These are phyloP conservation scores for Toxicodendron radicans DNA, from an alignment of 345 rosid genomes.

Conservation along the genomic window DNA sequence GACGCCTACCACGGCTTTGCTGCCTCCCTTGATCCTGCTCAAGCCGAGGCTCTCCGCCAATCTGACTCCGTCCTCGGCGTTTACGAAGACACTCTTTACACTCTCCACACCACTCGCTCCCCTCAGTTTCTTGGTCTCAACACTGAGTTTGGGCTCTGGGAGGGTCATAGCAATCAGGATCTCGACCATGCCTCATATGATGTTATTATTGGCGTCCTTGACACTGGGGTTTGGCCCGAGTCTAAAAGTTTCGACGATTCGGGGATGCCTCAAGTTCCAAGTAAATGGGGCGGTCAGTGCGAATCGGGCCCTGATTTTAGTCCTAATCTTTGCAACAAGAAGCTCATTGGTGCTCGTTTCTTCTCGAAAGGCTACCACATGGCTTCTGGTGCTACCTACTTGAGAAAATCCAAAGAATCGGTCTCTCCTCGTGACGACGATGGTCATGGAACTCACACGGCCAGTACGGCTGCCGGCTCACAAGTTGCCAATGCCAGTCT, in stretches of 20 bases:
- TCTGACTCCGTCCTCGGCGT: slow-evolving; percentile 61
- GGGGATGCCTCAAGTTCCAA: slow-evolving; percentile 67
- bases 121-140: slow-evolving; percentile 80
- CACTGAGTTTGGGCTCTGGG: slow-evolving; percentile 35
- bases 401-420: slow-evolving; percentile 40
- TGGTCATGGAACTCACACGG: slow-evolving; percentile 91
- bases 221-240: slow-evolving; percentile 94
- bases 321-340: slow-evolving; percentile 65
- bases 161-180: slow-evolving; percentile 31
- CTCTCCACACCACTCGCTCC: slow-evolving; percentile 71
- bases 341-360: slow-evolving; percentile 75
- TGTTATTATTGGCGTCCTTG: slow-evolving; percentile 78
- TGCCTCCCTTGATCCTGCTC: slow-evolving; percentile 52
- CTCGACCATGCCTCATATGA: slow-evolving; percentile 43
- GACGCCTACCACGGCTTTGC: slow-evolving; percentile 71
- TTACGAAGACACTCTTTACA: slow-evolving; percentile 65
- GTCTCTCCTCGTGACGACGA: slow-evolving; percentile 74
- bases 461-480: slow-evolving; percentile 77
- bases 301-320: slow-evolving; percentile 69
- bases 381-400: slow-evolving; percentile 51
- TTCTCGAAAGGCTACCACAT: slow-evolving; percentile 72
- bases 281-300: slow-evolving; percentile 72
- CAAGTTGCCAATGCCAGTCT: slow-evolving; percentile 66
- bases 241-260: slow-evolving; percentile 62
- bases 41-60: slow-evolving; percentile 51